A percentile compares a stretch with the other conserved stretches of the same genome.
phyloP scores from a whole-genome alignment of 495 filamentous ascomycete genomes.

The Xylaria palmicola region DNA sequence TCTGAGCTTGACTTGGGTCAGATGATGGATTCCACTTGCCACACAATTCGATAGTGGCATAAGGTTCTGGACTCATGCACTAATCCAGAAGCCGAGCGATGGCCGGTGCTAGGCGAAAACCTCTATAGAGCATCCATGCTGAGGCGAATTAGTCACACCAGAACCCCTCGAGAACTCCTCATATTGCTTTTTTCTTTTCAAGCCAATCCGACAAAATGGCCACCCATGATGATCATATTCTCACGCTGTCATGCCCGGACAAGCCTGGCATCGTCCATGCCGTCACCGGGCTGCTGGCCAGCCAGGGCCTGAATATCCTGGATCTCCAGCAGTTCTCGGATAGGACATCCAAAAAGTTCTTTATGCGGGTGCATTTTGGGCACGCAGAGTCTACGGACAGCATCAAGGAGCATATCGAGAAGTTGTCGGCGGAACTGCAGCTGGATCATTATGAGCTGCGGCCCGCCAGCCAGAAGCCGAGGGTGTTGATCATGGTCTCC shows the following conservation, averaged over 20 bases:
- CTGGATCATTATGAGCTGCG: conserved; percentile 62
- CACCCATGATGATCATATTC: conserved; percentile 56
- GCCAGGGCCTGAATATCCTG: conserved; percentile 67
- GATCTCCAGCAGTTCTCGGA: conserved; percentile 75
- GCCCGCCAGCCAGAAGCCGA: conserved; percentile 59
- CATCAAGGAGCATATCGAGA: conserved; percentile 50
- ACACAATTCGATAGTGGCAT: conserved; percentile 11
- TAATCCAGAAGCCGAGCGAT: conserved; percentile 28
- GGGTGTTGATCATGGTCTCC: conserved; percentile 76
- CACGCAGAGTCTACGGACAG: conserved; percentile 44
- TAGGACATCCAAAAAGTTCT: conserved; percentile 63
- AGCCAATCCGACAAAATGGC: conserved; percentile 24
- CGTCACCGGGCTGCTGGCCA: conserved; percentile 67
- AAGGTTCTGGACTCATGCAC: conserved; percentile 21
- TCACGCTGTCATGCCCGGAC: conserved; percentile 74
- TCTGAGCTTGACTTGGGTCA: neutral
- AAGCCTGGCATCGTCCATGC: conserved; percentile 74
- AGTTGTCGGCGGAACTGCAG: conserved; percentile 54
- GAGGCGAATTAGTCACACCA: conserved; percentile 19
- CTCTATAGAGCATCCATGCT: conserved; percentile 11
- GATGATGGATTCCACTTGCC: neutral
- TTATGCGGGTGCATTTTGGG: conserved; percentile 75
- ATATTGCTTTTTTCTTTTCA: conserved; percentile 13
- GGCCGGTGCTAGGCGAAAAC: conserved; percentile 21
- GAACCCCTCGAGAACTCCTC: conserved; percentile 14